phyloP scores from a whole-genome alignment of 495 filamentous ascomycete species.

The Aspergillus taichungensis region DNA sequence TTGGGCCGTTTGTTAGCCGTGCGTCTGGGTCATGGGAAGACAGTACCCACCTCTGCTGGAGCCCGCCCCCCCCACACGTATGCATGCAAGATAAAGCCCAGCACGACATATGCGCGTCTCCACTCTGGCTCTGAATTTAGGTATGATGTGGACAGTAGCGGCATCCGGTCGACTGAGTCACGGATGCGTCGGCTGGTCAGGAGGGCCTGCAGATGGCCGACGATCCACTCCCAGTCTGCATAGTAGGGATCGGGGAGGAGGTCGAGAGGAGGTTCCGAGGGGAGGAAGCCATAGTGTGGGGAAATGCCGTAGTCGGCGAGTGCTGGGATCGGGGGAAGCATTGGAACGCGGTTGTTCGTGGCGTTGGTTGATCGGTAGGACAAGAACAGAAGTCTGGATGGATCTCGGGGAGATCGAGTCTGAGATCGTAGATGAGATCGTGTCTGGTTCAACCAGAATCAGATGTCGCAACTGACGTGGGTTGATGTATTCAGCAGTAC shows the following conservation, averaged over 20 bases:
- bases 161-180: slow-evolving; percentile 64
- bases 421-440: too few relatives aligned
- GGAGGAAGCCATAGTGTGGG: slow-evolving; percentile 78
- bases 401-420: too few relatives aligned
- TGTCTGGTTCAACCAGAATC: too few relatives aligned
- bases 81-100: slow-evolving; percentile 81
- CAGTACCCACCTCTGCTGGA: slow-evolving; percentile 56
- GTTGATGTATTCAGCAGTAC: too few relatives aligned
- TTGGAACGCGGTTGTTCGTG: too few relatives aligned
- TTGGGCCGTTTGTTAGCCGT: too few relatives aligned
- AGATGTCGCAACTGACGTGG: too few relatives aligned
- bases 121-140: slow-evolving; percentile 80
- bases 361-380: too few relatives aligned
- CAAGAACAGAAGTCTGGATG: too few relatives aligned
- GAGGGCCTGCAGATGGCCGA: slow-evolving; percentile 75
- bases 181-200: slow-evolving; percentile 76
- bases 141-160: slow-evolving; percentile 69
- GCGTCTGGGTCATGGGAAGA: not conserved
- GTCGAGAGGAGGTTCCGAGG: slow-evolving; percentile 68
- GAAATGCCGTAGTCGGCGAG: slow-evolving; percentile 84
- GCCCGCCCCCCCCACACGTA: slow-evolving; percentile 92
- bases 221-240: slow-evolving; percentile 80
- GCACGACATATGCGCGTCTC: slow-evolving; percentile 79
- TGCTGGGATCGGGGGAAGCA: slow-evolving; percentile 77
- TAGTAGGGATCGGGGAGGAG: slow-evolving; percentile 83